Percentiles rank a stretch among this genome's conserved stretches.
Conservation (phyloP, 2,329 filamentous ascomycete genomes). For the Phoma sp. region DNA sequence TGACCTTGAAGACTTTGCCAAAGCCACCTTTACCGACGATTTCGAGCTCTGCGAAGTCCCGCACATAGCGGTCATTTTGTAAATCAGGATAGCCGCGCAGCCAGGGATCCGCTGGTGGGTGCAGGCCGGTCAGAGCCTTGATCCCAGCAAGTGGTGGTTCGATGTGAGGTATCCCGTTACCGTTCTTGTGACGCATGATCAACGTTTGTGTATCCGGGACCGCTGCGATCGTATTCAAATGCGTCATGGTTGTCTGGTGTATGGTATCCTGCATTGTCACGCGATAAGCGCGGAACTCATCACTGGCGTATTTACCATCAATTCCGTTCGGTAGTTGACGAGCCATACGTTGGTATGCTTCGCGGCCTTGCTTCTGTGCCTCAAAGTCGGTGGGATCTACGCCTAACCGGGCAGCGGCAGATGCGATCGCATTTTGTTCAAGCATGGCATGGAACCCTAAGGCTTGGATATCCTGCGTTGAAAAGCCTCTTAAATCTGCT, state of each 20-base stretch:
- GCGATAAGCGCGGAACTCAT: slow-evolving; percentile 45
- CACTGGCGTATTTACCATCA: slow-evolving; percentile 46
- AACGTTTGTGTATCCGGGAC: slow-evolving; percentile 34
- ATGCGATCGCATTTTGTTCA: slow-evolving; percentile 51
- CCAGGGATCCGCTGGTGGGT: slow-evolving; percentile 23
- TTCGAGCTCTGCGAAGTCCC: slow-evolving; percentile 50
- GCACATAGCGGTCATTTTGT: slow-evolving; percentile 40
- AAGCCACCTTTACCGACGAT: slow-evolving; percentile 70
- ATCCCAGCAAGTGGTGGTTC: slow-evolving; percentile 22
- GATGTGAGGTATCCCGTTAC: slow-evolving; percentile 6
- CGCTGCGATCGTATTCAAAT: slow-evolving; percentile 31
- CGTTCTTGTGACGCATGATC: slow-evolving; percentile 22
- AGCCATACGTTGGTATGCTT: slow-evolving; percentile 49
- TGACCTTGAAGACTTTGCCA: slow-evolving; percentile 67
- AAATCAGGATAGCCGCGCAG: slow-evolving; percentile 38
- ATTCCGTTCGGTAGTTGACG: slow-evolving; percentile 48
- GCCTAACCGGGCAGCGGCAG: slow-evolving; percentile 47
- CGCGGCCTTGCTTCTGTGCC: slow-evolving; percentile 44
- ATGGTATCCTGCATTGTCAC: slow-evolving; percentile 48
- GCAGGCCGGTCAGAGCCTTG: slow-evolving; percentile 22
- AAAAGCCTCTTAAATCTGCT: slow-evolving; percentile 27
- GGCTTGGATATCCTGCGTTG: slow-evolving; percentile 40
- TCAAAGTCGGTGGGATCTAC: slow-evolving; percentile 43
- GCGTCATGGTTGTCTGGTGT: slow-evolving; percentile 34
- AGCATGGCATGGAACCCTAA: slow-evolving; percentile 54